Percentiles rank a stretch among this genome's conserved stretches.
Evolutionary conservation across 1,284 basidiomycete species (phyloP).

Genomic region (Trichosporon coremiiforme): DNA sequence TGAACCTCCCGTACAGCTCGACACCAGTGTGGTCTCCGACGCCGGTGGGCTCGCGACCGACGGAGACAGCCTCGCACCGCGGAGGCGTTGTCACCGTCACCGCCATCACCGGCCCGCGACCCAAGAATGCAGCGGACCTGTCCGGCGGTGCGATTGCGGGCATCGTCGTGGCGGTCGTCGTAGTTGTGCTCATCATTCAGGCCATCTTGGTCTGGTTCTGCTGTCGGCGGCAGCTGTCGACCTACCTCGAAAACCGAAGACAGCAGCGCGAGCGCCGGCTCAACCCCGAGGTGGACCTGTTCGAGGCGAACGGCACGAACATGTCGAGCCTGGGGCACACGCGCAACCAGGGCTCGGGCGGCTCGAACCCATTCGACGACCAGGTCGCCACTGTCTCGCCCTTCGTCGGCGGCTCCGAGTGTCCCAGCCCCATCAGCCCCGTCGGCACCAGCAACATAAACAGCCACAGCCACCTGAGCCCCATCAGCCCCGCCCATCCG

Average conservation of each 20-base stretch:
- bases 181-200: conserved; percentile 42
- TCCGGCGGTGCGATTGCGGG: conserved; percentile 45
- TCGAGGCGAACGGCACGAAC: conserved; percentile 19
- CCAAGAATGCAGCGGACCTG: background rate
- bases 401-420: conserved; percentile 34
- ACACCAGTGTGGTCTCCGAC: conserved; percentile 31
- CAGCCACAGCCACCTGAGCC: background rate
- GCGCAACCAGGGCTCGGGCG: conserved; percentile 19
- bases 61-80: conserved; percentile 24
- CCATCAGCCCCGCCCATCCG: background rate
- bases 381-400: conserved; percentile 41
- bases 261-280: conserved; percentile 35
- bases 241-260: conserved; percentile 39
- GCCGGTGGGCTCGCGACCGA: conserved; percentile 25
- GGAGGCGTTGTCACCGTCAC: conserved; percentile 40
- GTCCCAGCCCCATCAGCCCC: conserved; percentile 7
- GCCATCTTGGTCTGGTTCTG: conserved; percentile 47
- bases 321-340: background rate
- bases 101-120: conserved; percentile 36
- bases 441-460: background rate
- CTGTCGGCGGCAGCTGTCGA: conserved; percentile 43
- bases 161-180: conserved; percentile 44
- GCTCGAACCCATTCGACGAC: conserved; percentile 21
- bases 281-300: conserved; percentile 43
- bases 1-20: conserved; percentile 44